phyloP scores from a whole-genome alignment of 768 basidiomycete species.

The Hygrophorus russula region DNA sequence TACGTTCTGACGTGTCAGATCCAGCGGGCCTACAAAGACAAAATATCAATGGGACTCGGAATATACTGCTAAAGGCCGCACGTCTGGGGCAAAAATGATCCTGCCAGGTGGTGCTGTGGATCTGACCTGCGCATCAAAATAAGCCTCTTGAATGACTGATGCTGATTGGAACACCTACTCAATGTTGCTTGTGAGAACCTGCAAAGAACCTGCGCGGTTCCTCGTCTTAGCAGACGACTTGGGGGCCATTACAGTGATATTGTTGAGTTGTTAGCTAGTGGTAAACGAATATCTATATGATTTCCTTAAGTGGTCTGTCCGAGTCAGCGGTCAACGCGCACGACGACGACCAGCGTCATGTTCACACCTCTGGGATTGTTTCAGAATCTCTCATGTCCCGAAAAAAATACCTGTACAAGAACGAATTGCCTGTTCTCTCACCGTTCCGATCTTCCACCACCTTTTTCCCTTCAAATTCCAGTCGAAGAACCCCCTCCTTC shows the following conservation, averaged over 20 bases:
- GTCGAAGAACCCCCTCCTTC: constrained; percentile 15
- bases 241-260: too few relatives aligned
- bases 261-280: neutral
- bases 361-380: constrained; percentile 55
- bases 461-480: constrained; percentile 27
- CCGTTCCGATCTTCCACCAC: constrained; percentile 22
- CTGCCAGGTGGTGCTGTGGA: constrained; percentile 47
- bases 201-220: constrained; percentile 4
- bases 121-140: constrained; percentile 29
- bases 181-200: constrained; percentile 15
- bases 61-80: constrained; percentile 16
- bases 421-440: constrained; percentile 62
- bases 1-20: constrained; percentile 23
- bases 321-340: too few relatives aligned
- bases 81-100: constrained; percentile 57
- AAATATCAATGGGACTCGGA: constrained; percentile 7
- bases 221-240: too few relatives aligned
- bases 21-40: constrained; percentile 25
- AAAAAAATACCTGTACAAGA: constrained; percentile 33
- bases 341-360: too few relatives aligned
- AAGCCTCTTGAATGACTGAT: neutral
- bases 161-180: constrained; percentile 15
- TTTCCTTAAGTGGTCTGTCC: too few relatives aligned
- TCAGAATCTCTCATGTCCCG: constrained; percentile 48
- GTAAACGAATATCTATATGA: too few relatives aligned